phyloP scores from a whole-genome alignment of 2,329 filamentous ascomycete genomes.

The Rutstroemia sp. region DNA sequence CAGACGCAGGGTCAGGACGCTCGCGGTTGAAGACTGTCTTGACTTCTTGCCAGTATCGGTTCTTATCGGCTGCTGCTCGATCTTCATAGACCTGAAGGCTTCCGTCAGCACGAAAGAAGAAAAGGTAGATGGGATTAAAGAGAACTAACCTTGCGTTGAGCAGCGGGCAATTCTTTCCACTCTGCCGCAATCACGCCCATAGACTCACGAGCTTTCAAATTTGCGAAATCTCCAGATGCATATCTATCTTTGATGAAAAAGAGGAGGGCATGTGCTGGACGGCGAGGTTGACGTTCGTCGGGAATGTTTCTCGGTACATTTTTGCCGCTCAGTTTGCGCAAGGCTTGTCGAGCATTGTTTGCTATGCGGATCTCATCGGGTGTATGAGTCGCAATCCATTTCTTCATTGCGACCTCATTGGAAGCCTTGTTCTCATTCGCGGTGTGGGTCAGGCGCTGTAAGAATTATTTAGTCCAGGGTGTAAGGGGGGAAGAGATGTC shows the following conservation, averaged over 20 bases:
- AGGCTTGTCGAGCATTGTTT: constrained; percentile 45
- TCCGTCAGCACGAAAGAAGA: too few species aligned
- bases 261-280: constrained; percentile 32
- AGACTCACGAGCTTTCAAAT: constrained; percentile 35
- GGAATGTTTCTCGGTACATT: constrained; percentile 30
- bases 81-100: constrained; percentile 17
- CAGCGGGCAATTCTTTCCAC: constrained; percentile 38
- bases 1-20: neutral
- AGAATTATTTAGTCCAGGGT: constrained; percentile 10
- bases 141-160: constrained; percentile 36
- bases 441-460: constrained; percentile 45
- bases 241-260: constrained; percentile 39
- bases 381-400: constrained; percentile 48
- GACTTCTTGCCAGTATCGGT: constrained; percentile 21
- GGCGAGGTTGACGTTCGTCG: constrained; percentile 48
- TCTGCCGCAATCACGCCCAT: constrained; percentile 36
- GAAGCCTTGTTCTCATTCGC: constrained; percentile 39
- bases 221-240: constrained; percentile 41
- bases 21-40: constrained; percentile 6
- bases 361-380: constrained; percentile 50
- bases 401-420: constrained; percentile 37
- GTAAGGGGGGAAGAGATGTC: too few species aligned
- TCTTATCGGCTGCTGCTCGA: constrained; percentile 16
- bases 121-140: too few species aligned
- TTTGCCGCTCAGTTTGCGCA: constrained; percentile 16